These are phyloP conservation scores for Talaromyces nanjingensis DNA, from an alignment of 495 filamentous ascomycete genomes.

Conservation along the genomic window DNA sequence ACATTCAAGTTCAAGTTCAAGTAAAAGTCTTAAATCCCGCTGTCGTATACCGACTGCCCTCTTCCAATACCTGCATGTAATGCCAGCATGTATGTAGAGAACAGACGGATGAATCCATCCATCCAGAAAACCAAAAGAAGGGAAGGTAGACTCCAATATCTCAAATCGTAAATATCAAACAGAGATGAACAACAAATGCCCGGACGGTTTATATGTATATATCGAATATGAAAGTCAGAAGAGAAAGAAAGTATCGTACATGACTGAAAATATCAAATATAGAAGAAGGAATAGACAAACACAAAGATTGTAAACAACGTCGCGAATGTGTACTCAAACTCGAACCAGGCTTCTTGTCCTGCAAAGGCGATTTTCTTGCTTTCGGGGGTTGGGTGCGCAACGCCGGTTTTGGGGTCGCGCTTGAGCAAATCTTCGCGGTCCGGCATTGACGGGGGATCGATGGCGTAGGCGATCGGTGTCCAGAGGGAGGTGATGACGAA, in stretches of 20 bases:
- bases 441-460: conserved; percentile 36
- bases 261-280: background rate
- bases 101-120: background rate
- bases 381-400: conserved; percentile 32
- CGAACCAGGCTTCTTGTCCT: conserved; percentile 36
- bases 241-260: conserved; percentile 5
- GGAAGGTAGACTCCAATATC: background rate
- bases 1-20: too few relatives aligned
- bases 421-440: conserved; percentile 35
- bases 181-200: background rate
- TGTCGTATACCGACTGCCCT: background rate
- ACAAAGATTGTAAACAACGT: conserved; percentile 30
- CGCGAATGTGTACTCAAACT: conserved; percentile 32
- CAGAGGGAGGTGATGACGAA: conserved; percentile 31
- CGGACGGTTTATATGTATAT: background rate
- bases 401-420: conserved; percentile 37
- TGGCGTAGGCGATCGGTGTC: conserved; percentile 35
- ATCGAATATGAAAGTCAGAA: background rate
- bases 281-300: conserved; percentile 35
- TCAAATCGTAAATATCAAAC: background rate
- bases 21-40: background rate
- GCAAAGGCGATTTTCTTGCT: conserved; percentile 38
- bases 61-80: background rate
- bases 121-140: background rate
- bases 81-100: background rate